Evolutionary conservation across 1,139 yeast genomes (phyloP), one percentile per base, ranked within the genome.

Genomic region (Hemisphaericaspora xylanilytica): DNA sequence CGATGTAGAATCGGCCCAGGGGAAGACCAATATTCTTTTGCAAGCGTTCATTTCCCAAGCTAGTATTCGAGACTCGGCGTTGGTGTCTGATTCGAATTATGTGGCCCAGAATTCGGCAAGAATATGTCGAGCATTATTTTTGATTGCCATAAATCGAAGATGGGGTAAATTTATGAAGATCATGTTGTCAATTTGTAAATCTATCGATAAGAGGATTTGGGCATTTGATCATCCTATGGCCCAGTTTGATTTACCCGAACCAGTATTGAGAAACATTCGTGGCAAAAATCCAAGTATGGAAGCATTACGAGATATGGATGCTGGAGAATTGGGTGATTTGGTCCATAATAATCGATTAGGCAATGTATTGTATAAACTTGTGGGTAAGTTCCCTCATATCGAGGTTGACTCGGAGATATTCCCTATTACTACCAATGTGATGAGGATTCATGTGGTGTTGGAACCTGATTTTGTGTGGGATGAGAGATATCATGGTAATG

Each of bases 81-180:
- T 94, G 45, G 70, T 80, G 2, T 87, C 97, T 0, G 98, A 94
- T 60, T 74, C 89, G 30, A 85, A 87, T 45, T 94, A 92, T 58
- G 95, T 94, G 42, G 97, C 97, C 1, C 98, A 94, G 55, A 94
- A 94, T 52, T 77, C 97, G 2, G 89, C 92, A 0, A 80, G 99
- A 67, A 92, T 94, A 26, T 79, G 95, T 51, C 75, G 98, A 18
- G 97, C 98, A 0, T 67, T 94, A 36, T 89, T 94, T 51, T 65
- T 90, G 43, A 80, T 94, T 46, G 94, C 96, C 28, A 69, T 90
- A 33, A 85, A 87, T 54, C 73, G 97, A 49, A 71, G 94, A 47
- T 92, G 97, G 97, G 97, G 97, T 3, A 61, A 68, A 8, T 80
- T 89, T 48, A 77, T 92, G 49, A 78, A 80, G 44, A 76, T 85